Base-by-base conservation (phyloP, 1,139 yeast genomes). In the Zygoascus sp. region DNA sequence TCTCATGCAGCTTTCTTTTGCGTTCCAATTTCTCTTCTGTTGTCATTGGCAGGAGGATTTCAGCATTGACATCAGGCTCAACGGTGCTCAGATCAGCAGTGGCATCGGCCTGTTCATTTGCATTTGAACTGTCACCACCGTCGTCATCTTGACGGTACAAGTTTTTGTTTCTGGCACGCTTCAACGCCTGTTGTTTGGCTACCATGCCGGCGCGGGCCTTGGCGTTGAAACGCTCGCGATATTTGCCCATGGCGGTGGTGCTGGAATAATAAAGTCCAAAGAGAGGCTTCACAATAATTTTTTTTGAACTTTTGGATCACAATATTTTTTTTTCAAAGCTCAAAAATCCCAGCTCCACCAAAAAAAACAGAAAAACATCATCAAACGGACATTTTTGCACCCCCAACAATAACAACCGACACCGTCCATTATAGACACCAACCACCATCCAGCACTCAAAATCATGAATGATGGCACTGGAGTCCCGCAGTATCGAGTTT, bases 151-250 rank as follows among this genome's bases (percentile, higher is more conserved):
- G 56, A 8, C 63, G 32, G 70, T 77, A 2, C 69, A 66, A 61
- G 80, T 80, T 58, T 80, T 66, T 83, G 58, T 85, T 84, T 48
- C 95, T 72, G 32, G 80, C 84, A 48, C 69, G 68, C 55, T 80
- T 82, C 57, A 87, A 70, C 42, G 82, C 81, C 32, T 83, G 81
- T 62, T 83, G 86, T 71, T 83, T 86, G 34, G 90, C 83, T 59
- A 87, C 81, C 78, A 83, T 83, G 27, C 96, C 95, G 3, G 88
- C 62, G 32, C 95, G 78, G 49, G 95, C 95, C 71, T 84, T 85
- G 64, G 83, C 95, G 64, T 87, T 87, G 70, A 82, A 84, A 53
- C 96, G 68, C 64, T 79, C 78, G 58, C 94, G 76, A 64, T 84
- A 86, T 55, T 83, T 84, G 50, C 92, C 96, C 96, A 87, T 86